Percentiles rank a stretch among this genome's conserved stretches.
Conservation (phyloP, 2,329 filamentous ascomycete genomes). For the Eutypella sp. region DNA sequence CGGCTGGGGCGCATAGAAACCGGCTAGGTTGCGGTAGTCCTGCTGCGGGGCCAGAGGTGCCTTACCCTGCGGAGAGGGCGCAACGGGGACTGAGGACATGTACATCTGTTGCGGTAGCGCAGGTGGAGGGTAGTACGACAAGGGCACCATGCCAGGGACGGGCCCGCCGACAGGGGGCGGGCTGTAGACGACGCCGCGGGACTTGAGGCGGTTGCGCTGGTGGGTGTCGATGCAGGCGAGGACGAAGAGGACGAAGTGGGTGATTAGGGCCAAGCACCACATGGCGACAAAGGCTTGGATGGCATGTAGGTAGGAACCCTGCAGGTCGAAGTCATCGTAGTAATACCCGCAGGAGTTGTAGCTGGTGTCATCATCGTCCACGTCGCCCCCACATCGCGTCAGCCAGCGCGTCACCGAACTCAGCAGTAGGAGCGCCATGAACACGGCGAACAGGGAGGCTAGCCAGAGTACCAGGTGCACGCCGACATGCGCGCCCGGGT, state of each 20-base stretch:
- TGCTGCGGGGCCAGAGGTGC: constrained; percentile 24
- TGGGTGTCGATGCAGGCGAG: constrained; percentile 27
- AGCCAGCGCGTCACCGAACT: background rate
- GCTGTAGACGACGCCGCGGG: constrained; percentile 14
- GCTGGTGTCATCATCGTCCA: constrained; percentile 3
- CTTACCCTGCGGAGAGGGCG: constrained; percentile 1
- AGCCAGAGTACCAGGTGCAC: constrained; percentile 25
- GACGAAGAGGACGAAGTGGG: constrained; percentile 77
- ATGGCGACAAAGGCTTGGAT: constrained; percentile 60
- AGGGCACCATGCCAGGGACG: constrained; percentile 1
- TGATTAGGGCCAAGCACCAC: constrained; percentile 67
- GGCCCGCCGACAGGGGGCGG: background rate
- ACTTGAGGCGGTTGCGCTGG: constrained; percentile 19
- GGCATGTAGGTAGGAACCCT: constrained; percentile 25
- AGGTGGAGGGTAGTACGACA: constrained; percentile 15
- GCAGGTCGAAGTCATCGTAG: constrained; percentile 4
- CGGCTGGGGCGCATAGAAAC: constrained; percentile 18
- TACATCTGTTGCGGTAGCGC: constrained; percentile 9
- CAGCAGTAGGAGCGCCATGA: constrained; percentile 11
- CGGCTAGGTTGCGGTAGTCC: constrained; percentile 30
- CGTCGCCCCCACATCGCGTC: constrained; percentile 1
- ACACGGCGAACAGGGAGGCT: constrained; percentile 16
- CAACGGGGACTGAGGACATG: constrained; percentile 5
- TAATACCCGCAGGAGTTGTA: constrained; percentile 14
- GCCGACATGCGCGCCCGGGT: constrained; percentile 26